A percentile compares a stretch with the other conserved stretches of the same genome.
These are phyloP conservation scores for Ogataea paraovalis DNA, from an alignment of 805 yeast species.

Conservation along the genomic window DNA sequence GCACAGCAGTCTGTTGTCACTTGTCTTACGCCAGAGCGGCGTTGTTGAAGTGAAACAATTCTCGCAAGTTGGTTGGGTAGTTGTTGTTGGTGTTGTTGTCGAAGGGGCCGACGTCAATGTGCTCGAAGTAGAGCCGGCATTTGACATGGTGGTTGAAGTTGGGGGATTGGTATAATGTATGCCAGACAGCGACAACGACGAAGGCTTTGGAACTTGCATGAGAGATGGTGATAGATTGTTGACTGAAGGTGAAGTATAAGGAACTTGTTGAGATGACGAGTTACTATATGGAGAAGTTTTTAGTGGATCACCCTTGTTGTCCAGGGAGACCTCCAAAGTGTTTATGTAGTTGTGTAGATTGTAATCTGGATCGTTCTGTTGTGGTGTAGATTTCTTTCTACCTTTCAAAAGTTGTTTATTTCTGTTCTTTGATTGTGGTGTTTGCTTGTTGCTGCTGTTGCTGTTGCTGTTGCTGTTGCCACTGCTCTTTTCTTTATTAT, in stretches of 20 bases:
- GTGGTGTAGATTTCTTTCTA: neutral
- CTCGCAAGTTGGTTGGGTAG: slow-evolving; percentile 53
- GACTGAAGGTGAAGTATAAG: slow-evolving; percentile 1
- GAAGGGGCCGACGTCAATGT: slow-evolving; percentile 4
- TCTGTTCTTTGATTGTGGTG: neutral
- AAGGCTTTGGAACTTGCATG: slow-evolving; percentile 5
- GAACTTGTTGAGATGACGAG: neutral
- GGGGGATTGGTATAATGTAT: neutral
- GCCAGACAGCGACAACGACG: slow-evolving; percentile 1
- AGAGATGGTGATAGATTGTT: neutral
- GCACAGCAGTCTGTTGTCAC: slow-evolving; percentile 78
- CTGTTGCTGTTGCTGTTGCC: neutral
- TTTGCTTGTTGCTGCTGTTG: neutral
- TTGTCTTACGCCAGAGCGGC: slow-evolving; percentile 86
- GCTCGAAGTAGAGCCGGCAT: slow-evolving; percentile 4
- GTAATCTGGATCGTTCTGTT: slow-evolving; percentile 12
- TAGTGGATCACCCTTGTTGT: slow-evolving; percentile 6
- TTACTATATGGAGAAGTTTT: neutral
- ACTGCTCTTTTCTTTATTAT: neutral
- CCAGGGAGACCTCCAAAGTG: slow-evolving; percentile 31
- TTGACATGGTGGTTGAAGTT: neutral
- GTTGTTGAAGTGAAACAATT: slow-evolving; percentile 91
- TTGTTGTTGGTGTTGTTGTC: slow-evolving; percentile 3
- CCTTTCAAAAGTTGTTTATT: neutral
- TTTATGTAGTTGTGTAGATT: slow-evolving; percentile 30